Evolutionary conservation across 73 alveolate genomes (phyloP).

Genomic region (Blepharisma japonicum): DNA sequence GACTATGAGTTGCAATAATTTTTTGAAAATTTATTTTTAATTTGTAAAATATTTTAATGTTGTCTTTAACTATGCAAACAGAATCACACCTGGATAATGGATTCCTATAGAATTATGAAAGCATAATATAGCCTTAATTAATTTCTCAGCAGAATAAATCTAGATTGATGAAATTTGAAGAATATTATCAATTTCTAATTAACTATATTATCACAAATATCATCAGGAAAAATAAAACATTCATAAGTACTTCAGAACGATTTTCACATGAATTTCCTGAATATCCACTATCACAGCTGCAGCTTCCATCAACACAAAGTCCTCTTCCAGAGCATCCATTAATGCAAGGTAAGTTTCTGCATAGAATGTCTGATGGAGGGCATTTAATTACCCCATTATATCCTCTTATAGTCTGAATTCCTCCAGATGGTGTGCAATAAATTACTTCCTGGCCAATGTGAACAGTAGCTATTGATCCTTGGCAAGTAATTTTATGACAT

Average conservation of each 20-base stretch:
- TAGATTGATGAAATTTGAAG: too few species aligned
- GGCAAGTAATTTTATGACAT: slow-evolving; percentile 26
- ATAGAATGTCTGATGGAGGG: slow-evolving; percentile 15
- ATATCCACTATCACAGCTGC: slow-evolving; percentile 18
- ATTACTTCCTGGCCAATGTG: slow-evolving; percentile 12
- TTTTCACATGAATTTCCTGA: slow-evolving; percentile 19
- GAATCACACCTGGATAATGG: too few species aligned
- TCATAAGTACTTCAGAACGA: neutral
- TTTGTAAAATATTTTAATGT: too few species aligned
- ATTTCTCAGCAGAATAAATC: too few species aligned
- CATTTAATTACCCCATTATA: neutral
- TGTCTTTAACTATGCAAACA: too few species aligned
- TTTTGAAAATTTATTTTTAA: too few species aligned
- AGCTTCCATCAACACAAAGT: neutral
- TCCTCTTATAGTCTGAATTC: neutral
- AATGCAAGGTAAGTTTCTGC: slow-evolving; percentile 10
- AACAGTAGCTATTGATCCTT: slow-evolving; percentile 12
- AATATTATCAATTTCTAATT: too few species aligned
- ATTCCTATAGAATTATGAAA: too few species aligned
- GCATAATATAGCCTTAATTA: too few species aligned
- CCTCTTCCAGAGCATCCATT: slow-evolving; percentile 20
- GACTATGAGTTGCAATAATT: too few species aligned
- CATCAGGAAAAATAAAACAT: too few species aligned
- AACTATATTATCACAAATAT: too few species aligned
- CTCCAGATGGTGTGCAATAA: slow-evolving; percentile 14